Percentiles rank a stretch among this genome's conserved stretches.
Evolutionary conservation across 495 filamentous ascomycete species (phyloP).

Genomic region (Penicillium coprophilum): DNA sequence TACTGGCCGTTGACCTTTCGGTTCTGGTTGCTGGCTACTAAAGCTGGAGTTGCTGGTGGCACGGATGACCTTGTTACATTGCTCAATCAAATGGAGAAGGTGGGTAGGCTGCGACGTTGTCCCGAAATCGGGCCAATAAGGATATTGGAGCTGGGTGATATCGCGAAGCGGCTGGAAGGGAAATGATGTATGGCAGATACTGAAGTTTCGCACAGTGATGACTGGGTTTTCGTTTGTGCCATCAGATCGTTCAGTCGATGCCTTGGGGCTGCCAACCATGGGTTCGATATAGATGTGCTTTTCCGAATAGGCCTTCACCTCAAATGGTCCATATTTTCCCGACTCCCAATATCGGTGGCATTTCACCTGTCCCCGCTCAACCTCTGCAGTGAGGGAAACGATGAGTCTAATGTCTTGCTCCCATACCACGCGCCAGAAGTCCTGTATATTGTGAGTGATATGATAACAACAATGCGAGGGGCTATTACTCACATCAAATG

Average conservation of each 20-base stretch:
- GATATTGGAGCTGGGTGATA: constrained; percentile 93
- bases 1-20: constrained; percentile 61
- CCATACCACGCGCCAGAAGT: constrained; percentile 98
- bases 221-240: constrained; percentile 59
- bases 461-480: not conserved
- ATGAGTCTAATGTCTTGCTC: constrained; percentile 92
- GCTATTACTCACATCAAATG: constrained; percentile 70
- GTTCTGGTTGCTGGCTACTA: constrained; percentile 52
- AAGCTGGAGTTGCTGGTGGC: constrained; percentile 37
- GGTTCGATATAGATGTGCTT: constrained; percentile 71
- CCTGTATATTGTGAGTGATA: constrained; percentile 58
- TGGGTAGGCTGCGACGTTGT: constrained; percentile 86
- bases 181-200: constrained; percentile 68
- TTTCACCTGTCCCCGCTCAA: constrained; percentile 91
- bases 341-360: constrained; percentile 90
- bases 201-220: constrained; percentile 85
- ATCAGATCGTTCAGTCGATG: constrained; percentile 19
- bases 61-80: constrained; percentile 61
- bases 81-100: constrained; percentile 81
- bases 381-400: constrained; percentile 95
- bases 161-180: constrained; percentile 88
- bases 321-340: constrained; percentile 77
- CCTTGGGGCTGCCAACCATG: constrained; percentile 16
- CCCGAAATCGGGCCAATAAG: constrained; percentile 95
- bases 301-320: constrained; percentile 75